phyloP scores from a whole-genome alignment of 495 filamentous ascomycete genomes.

The Aspergillus cavernicola region DNA sequence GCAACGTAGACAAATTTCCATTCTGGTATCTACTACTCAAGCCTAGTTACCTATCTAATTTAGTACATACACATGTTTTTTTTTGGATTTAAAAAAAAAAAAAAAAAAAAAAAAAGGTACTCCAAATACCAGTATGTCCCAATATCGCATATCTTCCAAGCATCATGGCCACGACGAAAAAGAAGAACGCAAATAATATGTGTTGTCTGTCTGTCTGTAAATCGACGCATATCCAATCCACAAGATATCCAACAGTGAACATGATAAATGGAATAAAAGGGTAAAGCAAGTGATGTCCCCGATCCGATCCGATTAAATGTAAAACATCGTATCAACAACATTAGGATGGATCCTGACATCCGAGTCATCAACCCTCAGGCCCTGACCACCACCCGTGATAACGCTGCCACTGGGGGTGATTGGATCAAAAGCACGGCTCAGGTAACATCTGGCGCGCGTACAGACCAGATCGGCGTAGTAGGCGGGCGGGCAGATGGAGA shows the following conservation, averaged over 20 bases:
- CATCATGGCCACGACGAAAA: not conserved
- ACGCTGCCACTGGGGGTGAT: conserved; percentile 24
- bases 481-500: conserved; percentile 74
- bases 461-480: conserved; percentile 82
- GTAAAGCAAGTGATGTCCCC: too few relatives aligned
- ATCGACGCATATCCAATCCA: not conserved
- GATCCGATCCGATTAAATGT: conserved; percentile 48
- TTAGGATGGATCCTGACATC: conserved; percentile 44
- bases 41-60: too few relatives aligned
- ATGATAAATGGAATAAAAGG: not conserved
- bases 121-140: too few relatives aligned
- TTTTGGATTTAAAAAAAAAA: too few relatives aligned
- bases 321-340: conserved; percentile 68
- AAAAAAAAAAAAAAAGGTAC: too few relatives aligned
- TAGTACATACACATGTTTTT: too few relatives aligned
- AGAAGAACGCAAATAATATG: too few relatives aligned
- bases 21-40: not conserved
- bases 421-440: conserved; percentile 11
- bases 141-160: not conserved
- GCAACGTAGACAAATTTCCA: not conserved
- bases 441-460: conserved; percentile 63
- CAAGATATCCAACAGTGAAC: not conserved
- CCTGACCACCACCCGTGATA: conserved; percentile 13
- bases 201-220: not conserved
- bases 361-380: not conserved